A percentile compares a stretch with the other conserved stretches of the same genome.
These are phyloP conservation scores for Jacaranda copaia DNA, from an alignment of 257 asterid species.

Conservation along the genomic window DNA sequence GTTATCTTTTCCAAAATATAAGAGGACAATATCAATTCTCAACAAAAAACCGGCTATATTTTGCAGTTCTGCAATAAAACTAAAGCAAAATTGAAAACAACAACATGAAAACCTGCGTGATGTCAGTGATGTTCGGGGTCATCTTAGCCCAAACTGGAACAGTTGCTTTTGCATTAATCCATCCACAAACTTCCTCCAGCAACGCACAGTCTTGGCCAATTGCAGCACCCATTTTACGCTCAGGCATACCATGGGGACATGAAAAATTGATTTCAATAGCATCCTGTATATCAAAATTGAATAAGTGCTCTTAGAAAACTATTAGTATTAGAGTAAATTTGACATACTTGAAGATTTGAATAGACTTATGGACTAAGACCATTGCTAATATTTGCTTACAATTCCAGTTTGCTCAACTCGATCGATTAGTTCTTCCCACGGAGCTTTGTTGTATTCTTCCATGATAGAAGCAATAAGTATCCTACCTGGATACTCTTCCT, in stretches of 20 bases:
- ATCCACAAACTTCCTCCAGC: constrained; percentile 89
- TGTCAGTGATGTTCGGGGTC: constrained; percentile 96
- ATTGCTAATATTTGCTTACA: constrained; percentile 55
- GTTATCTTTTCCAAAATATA: background rate
- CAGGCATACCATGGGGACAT: constrained; percentile 99
- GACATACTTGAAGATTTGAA: constrained; percentile 4
- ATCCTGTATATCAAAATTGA: constrained; percentile 58
- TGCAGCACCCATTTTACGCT: constrained; percentile 98
- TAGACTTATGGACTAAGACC: constrained; percentile 15
- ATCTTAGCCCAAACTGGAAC: constrained; percentile 99
- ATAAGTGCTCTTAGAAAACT: constrained; percentile 9
- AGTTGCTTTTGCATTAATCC: constrained; percentile 90
- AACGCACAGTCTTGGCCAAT: constrained; percentile 95
- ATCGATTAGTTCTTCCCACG: constrained; percentile 93
- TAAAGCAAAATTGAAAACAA: constrained; percentile 5
- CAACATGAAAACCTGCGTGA: constrained; percentile 61
- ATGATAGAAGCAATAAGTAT: constrained; percentile 96
- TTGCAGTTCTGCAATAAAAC: background rate
- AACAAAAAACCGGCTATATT: background rate
- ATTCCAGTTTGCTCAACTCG: constrained; percentile 90
- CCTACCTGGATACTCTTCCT: constrained; percentile 89
- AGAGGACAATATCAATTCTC: background rate
- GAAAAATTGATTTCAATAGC: constrained; percentile 91
- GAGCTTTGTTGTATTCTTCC: constrained; percentile 93
- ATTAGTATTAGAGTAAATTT: background rate